A percentile compares a stretch with the other conserved stretches of the same genome.
These are phyloP conservation scores for Hylodesmum podocarpum DNA, from an alignment of 306 rosid species.

Conservation along the genomic window DNA sequence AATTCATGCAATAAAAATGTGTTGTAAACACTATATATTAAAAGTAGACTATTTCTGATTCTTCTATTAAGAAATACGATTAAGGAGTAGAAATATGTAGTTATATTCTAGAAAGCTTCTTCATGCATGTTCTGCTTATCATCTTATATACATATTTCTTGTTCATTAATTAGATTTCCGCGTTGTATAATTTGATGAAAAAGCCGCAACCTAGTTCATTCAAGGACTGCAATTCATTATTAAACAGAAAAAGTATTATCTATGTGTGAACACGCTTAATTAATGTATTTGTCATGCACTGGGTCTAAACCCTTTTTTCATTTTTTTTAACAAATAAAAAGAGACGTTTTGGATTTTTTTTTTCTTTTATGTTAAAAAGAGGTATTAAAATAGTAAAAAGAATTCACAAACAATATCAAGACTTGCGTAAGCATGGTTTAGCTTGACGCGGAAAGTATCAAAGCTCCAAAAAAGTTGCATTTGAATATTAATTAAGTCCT, in stretches of 20 bases:
- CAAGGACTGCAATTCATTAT: neutral
- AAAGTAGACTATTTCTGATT: neutral
- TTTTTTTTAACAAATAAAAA: neutral
- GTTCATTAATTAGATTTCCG: neutral
- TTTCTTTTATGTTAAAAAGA: neutral
- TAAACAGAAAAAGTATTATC: neutral
- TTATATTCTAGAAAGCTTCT: neutral
- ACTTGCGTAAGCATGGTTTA: neutral
- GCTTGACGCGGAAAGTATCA: neutral
- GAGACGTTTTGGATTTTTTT: neutral
- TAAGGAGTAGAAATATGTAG: neutral
- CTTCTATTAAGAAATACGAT: neutral
- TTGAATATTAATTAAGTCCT: neutral
- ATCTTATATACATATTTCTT: too few relatives aligned
- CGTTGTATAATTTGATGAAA: neutral
- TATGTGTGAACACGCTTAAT: neutral
- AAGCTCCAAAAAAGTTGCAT: constrained; percentile 2
- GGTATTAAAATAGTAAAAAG: neutral
- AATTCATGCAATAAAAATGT: neutral
- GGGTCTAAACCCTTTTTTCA: neutral
- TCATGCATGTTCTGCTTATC: neutral
- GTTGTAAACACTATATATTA: neutral
- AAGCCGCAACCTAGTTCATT: neutral
- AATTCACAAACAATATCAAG: neutral
- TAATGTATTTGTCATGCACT: neutral